Conservation (phyloP, 2,329 filamentous ascomycete species). For the Emmonsiellopsis sp. region DNA sequence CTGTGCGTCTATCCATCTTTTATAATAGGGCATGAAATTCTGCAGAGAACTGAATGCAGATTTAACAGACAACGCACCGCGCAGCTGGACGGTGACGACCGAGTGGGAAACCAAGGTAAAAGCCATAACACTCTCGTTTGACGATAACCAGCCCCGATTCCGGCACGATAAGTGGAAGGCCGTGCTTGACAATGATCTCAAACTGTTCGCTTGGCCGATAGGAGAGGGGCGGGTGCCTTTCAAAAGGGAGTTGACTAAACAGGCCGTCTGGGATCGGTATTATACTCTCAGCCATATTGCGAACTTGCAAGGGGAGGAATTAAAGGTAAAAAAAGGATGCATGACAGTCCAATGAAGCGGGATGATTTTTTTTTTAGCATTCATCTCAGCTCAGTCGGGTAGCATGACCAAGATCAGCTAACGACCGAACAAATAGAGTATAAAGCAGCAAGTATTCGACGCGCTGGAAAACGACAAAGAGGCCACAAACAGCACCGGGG, state of each 20-base stretch:
- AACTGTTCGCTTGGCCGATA: slow-evolving; percentile 53
- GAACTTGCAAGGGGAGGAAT: slow-evolving; percentile 43
- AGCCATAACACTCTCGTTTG: slow-evolving; percentile 45
- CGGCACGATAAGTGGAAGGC: slow-evolving; percentile 55
- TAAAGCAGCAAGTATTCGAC: slow-evolving; percentile 44
- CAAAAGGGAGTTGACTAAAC: slow-evolving; percentile 48
- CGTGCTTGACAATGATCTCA: slow-evolving; percentile 53
- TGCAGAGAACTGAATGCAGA: neutral
- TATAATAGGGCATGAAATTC: neutral
- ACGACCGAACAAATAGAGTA: slow-evolving; percentile 22
- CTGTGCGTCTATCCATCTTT: slow-evolving; percentile 38
- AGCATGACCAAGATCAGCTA: neutral
- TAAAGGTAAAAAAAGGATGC: slow-evolving; percentile 26
- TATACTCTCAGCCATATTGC: slow-evolving; percentile 60
- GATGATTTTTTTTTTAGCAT: neutral
- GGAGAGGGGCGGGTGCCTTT: slow-evolving; percentile 48
- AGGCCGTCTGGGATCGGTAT: slow-evolving; percentile 55
- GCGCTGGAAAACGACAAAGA: slow-evolving; percentile 44
- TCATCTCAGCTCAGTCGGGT: too few relatives aligned
- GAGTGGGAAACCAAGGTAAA: slow-evolving; percentile 55
- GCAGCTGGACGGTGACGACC: slow-evolving; percentile 45
- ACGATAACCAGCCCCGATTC: slow-evolving; percentile 56
- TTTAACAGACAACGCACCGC: slow-evolving; percentile 53
- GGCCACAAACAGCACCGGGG: slow-evolving; percentile 50
- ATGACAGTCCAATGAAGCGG: neutral